phyloP scores from a whole-genome alignment of 139 green algal genomes.

The Volvox africanus region DNA sequence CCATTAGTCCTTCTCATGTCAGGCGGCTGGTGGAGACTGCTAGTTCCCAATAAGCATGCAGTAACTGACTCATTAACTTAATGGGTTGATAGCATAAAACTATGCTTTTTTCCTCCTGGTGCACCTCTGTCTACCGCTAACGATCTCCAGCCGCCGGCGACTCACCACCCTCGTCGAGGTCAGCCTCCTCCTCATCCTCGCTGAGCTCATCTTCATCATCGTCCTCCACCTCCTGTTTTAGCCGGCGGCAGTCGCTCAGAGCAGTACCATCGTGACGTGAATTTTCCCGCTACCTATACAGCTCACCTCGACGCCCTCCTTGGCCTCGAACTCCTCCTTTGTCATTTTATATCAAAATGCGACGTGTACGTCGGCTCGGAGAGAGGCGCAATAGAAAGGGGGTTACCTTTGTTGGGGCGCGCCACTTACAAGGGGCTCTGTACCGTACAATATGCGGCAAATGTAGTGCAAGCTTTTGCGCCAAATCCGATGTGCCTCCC shows the following conservation, averaged over 20 bases:
- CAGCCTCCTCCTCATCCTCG: constrained; percentile 69
- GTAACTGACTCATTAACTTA: no score
- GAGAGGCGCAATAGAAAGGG: constrained; percentile 15
- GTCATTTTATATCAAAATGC: constrained; percentile 40
- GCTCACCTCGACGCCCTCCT: constrained; percentile 64
- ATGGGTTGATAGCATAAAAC: no score
- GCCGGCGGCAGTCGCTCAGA: background rate
- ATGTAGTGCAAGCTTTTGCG: no score
- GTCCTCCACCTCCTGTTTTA: constrained; percentile 60
- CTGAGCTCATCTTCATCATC: constrained; percentile 70
- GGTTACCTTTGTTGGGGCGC: background rate
- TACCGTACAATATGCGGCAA: background rate
- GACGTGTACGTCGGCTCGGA: background rate
- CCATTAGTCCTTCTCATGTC: no score
- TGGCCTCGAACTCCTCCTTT: constrained; percentile 64
- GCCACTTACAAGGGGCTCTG: background rate
- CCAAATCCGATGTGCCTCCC: background rate
- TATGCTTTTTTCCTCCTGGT: background rate
- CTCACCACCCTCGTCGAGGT: constrained; percentile 57
- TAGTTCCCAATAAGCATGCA: no score
- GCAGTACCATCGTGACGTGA: background rate
- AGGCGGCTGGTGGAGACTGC: no score
- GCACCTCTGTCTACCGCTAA: background rate
- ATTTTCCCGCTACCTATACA: background rate
- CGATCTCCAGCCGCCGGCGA: constrained; percentile 40